Conservation (phyloP, 495 filamentous ascomycete genomes). For the Friedmanniomyces simplex region DNA sequence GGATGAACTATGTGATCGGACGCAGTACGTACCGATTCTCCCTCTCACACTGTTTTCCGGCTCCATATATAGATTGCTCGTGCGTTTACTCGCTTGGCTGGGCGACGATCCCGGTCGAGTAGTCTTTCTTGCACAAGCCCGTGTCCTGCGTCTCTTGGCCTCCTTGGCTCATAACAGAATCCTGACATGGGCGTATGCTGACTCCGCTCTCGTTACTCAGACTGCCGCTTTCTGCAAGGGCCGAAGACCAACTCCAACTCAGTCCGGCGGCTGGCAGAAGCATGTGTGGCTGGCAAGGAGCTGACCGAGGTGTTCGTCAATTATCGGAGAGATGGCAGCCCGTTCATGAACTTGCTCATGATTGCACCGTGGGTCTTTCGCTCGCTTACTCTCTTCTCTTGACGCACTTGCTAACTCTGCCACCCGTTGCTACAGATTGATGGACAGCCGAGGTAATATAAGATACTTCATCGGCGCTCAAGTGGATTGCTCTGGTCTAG, state of each 20-base stretch:
- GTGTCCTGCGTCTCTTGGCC: too few relatives aligned
- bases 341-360: constrained; percentile 61
- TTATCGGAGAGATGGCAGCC: constrained; percentile 56
- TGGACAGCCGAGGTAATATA: constrained; percentile 49
- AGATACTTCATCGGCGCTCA: constrained; percentile 58
- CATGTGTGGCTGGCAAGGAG: constrained; percentile 46
- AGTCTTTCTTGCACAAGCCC: too few relatives aligned
- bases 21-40: constrained; percentile 25
- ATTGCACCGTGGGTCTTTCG: constrained; percentile 36
- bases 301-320: constrained; percentile 59
- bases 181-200: background rate
- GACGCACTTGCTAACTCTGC: too few relatives aligned
- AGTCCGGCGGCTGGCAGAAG: constrained; percentile 45
- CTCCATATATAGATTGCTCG: too few relatives aligned
- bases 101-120: too few relatives aligned
- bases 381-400: too few relatives aligned
- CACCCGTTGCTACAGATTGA: constrained; percentile 23
- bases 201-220: background rate
- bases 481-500: constrained; percentile 53
- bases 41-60: background rate
- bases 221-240: constrained; percentile 57
- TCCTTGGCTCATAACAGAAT: too few relatives aligned
- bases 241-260: constrained; percentile 44
- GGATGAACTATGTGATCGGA: constrained; percentile 46
- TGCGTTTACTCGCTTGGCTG: too few relatives aligned